Evolutionary conservation across 2,329 filamentous ascomycete species (phyloP), one percentile per base, ranked within the genome.

Genomic region (Fusarium subtropicale): DNA sequence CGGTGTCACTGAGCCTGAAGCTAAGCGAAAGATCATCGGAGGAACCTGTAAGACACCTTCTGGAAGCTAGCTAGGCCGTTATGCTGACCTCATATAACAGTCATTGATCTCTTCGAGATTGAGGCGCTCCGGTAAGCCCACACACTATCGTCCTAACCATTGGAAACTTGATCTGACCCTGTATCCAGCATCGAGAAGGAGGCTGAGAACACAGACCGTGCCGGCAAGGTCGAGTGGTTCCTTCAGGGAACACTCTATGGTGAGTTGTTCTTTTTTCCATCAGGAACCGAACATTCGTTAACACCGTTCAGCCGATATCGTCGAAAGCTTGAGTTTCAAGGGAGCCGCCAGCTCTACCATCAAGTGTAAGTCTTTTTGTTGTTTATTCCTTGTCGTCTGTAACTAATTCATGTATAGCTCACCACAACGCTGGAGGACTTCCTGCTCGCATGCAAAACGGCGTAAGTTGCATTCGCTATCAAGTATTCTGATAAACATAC

Each of bases 11-110:
- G 93, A 90, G 31, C 94, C 95, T 0, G 94, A 98, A 81, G 87
- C 87, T 77, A 97, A 97, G 86, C 87, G 94, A 57, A 97, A 97
- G 82, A 90, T 97, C 74, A 97, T 97, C 66, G 94, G 94, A 58
- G 87, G 85, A 67, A 92, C 87, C 42, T 85, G 60, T 58, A n/a
- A 64, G 59, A 46, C 42, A 55, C 54, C 54, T 47, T 50, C 46
- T 39, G 12, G 20, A 56, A 56, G 46, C 26, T 31, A 22, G 13
- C 20, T n/a, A 18, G 33, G 15, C 54, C 24, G 39, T 20, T 16
- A 34, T 44, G 28, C 50, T 58, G 24, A 58, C 56, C 20, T 28
- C 6, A 24, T 13, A 44, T 22, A 9, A 56, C 20, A 58, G 56
- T 66, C 22, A 66, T 66, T 6, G 62, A 66, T n/a, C 47, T 66